Conservation (phyloP, 805 yeast genomes). For the Myxozyma neotropica region DNA sequence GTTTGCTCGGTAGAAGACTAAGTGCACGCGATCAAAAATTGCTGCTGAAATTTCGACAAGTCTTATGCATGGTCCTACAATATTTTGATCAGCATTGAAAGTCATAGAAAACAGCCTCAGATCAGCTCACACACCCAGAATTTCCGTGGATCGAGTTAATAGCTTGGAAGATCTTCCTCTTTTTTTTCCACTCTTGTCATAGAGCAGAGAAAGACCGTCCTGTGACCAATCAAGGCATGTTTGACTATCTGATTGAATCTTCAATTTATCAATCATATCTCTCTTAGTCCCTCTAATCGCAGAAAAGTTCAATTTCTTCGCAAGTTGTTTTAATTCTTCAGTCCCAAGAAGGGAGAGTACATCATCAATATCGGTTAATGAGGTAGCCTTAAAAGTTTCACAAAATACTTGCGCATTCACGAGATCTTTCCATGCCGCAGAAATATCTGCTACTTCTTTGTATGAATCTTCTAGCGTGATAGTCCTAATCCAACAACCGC, state of each 20-base stretch:
- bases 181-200: constrained; percentile 16
- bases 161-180: constrained; percentile 4
- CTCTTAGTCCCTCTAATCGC: constrained; percentile 14
- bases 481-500: constrained; percentile 28
- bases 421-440: constrained; percentile 12
- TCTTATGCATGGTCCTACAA: constrained; percentile 25
- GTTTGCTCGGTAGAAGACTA: constrained; percentile 29
- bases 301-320: constrained; percentile 9
- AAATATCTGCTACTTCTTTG: constrained; percentile 23
- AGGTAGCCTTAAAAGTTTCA: neutral
- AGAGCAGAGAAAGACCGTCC: constrained; percentile 15
- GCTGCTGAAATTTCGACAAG: constrained; percentile 1
- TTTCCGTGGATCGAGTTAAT: constrained; percentile 7
- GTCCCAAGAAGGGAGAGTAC: constrained; percentile 15
- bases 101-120: too few relatives aligned
- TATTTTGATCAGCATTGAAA: too few relatives aligned
- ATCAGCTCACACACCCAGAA: constrained; percentile 13
- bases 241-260: constrained; percentile 17
- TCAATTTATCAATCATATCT: constrained; percentile 18
- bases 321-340: constrained; percentile 28
- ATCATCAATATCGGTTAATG: constrained; percentile 10
- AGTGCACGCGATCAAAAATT: constrained; percentile 28
- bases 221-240: constrained; percentile 14
- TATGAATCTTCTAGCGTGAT: constrained; percentile 11
- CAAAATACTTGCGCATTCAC: constrained; percentile 1